phyloP scores from a whole-genome alignment of 2,329 filamentous ascomycete species.

The Clarireedia monteithiana region DNA sequence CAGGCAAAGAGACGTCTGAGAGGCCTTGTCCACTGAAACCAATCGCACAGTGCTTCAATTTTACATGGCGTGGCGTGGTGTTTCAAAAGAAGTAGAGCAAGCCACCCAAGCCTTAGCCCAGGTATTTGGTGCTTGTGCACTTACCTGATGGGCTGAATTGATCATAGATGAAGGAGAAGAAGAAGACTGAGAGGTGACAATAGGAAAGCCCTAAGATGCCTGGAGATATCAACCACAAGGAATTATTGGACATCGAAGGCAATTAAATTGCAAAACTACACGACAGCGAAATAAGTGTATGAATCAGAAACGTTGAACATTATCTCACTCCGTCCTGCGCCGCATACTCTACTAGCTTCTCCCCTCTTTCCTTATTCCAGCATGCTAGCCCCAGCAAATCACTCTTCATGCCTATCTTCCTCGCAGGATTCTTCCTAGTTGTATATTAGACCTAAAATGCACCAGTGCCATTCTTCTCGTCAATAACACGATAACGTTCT shows the following conservation, averaged over 20 bases:
- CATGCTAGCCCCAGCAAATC: not conserved
- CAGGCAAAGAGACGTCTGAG: no score
- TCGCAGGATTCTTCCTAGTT: not conserved
- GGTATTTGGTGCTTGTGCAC: not conserved
- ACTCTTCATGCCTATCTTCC: not conserved
- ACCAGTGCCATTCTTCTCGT: slow-evolving; percentile 62
- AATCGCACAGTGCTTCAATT: not conserved
- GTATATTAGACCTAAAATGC: slow-evolving; percentile 35
- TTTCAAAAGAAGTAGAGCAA: not conserved
- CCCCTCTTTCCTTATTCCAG: no score
- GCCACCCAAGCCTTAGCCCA: not conserved
- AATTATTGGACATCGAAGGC: no score
- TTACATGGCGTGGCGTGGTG: not conserved
- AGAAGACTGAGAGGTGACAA: no score
- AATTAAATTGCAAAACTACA: no score
- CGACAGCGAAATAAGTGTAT: no score
- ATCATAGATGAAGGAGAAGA: not conserved
- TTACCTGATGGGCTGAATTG: not conserved
- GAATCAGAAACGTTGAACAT: no score
- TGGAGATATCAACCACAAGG: no score
- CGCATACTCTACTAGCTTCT: no score
- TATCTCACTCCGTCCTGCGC: no score
- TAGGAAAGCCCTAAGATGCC: no score
- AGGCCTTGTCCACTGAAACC: not conserved
- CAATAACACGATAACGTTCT: slow-evolving; percentile 70